phyloP scores from a whole-genome alignment of 1,139 yeast species.

The Pichia sp. region DNA sequence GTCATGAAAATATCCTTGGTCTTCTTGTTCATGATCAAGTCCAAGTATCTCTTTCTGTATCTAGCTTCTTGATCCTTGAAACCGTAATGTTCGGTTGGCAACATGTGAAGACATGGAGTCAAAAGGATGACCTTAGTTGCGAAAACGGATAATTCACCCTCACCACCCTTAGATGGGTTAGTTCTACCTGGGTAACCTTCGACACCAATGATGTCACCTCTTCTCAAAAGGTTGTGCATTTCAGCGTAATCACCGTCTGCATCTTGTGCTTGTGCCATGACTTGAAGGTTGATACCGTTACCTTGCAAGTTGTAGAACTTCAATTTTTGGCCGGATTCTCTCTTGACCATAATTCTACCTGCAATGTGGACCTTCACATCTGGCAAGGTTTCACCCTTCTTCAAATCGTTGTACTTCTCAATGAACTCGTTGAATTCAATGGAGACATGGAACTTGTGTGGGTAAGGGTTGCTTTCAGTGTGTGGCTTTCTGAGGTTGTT shows the following conservation, averaged over 20 bases:
- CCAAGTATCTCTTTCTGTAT: constrained; percentile 95
- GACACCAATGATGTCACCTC: constrained; percentile 97
- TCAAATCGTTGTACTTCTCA: constrained; percentile 57
- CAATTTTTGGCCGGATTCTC: constrained; percentile 93
- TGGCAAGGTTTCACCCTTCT: constrained; percentile 77
- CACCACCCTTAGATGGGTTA: constrained; percentile 97
- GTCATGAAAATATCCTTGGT: constrained; percentile 73
- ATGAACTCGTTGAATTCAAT: constrained; percentile 66
- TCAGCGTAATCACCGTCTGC: constrained; percentile 56
- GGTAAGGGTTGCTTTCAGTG: constrained; percentile 76
- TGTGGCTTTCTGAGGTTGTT: constrained; percentile 62
- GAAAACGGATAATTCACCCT: constrained; percentile 92
- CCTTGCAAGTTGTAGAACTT: constrained; percentile 91
- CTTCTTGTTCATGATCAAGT: constrained; percentile 68
- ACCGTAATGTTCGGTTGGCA: constrained; percentile 96
- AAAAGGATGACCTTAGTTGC: constrained; percentile 73
- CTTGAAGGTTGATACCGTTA: constrained; percentile 82
- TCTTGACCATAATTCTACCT: constrained; percentile 93
- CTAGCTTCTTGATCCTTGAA: constrained; percentile 97
- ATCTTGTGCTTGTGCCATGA: constrained; percentile 95
- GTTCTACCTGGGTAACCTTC: constrained; percentile 97
- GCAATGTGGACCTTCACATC: constrained; percentile 71
- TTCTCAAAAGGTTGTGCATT: constrained; percentile 83
- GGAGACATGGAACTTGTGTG: constrained; percentile 83
- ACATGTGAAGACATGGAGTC: constrained; percentile 96